phyloP scores from a whole-genome alignment of 2,329 filamentous ascomycete species.

The Xylariaceae sp. region DNA sequence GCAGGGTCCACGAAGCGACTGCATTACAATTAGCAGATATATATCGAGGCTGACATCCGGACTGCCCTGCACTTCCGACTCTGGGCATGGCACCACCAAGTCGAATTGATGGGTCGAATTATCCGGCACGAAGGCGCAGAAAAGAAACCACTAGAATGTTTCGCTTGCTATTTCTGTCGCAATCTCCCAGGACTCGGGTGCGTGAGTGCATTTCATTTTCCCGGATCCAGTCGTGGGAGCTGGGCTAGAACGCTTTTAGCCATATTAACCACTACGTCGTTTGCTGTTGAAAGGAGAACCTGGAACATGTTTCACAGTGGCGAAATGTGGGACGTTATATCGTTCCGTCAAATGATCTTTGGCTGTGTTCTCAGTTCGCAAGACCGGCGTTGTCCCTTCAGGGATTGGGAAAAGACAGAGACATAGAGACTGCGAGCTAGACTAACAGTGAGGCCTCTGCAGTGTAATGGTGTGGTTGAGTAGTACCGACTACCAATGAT shows the following conservation, averaged over 20 bases:
- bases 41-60: conserved; percentile 26
- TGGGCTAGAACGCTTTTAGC: conserved; percentile 12
- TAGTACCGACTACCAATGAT: no score
- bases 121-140: conserved; percentile 13
- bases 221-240: conserved; percentile 10
- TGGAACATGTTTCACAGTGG: background rate
- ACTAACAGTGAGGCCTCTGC: background rate
- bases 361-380: no score
- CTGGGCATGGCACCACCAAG: conserved; percentile 10
- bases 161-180: conserved; percentile 18
- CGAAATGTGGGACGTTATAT: background rate
- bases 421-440: background rate
- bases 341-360: background rate
- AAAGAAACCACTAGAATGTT: conserved; percentile 10
- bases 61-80: conserved; percentile 25
- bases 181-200: conserved; percentile 12
- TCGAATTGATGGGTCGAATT: conserved; percentile 16
- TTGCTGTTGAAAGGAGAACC: background rate
- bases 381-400: no score
- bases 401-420: no score
- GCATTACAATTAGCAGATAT: conserved; percentile 9
- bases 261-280: conserved; percentile 17
- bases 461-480: background rate
- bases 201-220: conserved; percentile 7
- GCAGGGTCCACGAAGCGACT: conserved; percentile 2